These are phyloP conservation scores for Xylariomycetidae sp. DNA, from an alignment of 2,329 filamentous ascomycete species.

Conservation along the genomic window DNA sequence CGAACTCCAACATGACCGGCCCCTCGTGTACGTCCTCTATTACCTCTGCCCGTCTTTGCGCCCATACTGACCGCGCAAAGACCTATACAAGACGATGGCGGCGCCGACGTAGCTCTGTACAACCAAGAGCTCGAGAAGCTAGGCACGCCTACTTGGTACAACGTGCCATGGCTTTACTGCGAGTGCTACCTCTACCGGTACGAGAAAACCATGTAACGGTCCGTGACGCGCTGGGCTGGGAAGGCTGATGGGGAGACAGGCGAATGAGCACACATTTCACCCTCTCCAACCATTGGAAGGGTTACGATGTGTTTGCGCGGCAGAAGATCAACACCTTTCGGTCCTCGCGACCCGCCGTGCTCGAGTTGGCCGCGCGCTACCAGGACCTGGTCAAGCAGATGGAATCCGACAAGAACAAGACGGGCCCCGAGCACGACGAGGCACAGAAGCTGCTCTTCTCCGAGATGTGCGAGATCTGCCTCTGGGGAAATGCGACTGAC, in stretches of 20 bases:
- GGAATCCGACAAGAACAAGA: constrained; percentile 41
- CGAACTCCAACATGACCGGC: constrained; percentile 84
- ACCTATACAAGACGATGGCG: constrained; percentile 70
- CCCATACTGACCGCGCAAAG: constrained; percentile 33
- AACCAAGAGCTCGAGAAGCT: constrained; percentile 77
- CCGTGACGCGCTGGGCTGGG: constrained; percentile 1
- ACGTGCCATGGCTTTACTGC: constrained; percentile 79
- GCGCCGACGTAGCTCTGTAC: constrained; percentile 69
- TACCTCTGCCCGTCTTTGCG: background rate
- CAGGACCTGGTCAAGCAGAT: constrained; percentile 66
- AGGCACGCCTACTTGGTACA: constrained; percentile 72
- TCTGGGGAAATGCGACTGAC: constrained; percentile 97
- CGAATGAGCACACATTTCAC: constrained; percentile 76
- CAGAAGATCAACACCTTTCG: constrained; percentile 92
- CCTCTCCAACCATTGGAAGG: constrained; percentile 75
- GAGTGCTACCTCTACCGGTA: constrained; percentile 93
- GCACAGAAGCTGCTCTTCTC: constrained; percentile 74
- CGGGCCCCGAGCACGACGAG: constrained; percentile 47
- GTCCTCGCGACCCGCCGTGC: constrained; percentile 78
- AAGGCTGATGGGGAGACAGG: constrained; percentile 28
- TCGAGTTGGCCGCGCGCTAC: constrained; percentile 77
- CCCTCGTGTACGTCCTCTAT: constrained; percentile 55
- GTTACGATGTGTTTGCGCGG: constrained; percentile 80
- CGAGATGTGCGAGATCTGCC: constrained; percentile 93
- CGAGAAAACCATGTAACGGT: background rate